A percentile compares a stretch with the other conserved stretches of the same genome.
These are phyloP conservation scores for Aureococcus anophagefferens DNA, from an alignment of 108 stramenopile genomes.

Conservation along the genomic window DNA sequence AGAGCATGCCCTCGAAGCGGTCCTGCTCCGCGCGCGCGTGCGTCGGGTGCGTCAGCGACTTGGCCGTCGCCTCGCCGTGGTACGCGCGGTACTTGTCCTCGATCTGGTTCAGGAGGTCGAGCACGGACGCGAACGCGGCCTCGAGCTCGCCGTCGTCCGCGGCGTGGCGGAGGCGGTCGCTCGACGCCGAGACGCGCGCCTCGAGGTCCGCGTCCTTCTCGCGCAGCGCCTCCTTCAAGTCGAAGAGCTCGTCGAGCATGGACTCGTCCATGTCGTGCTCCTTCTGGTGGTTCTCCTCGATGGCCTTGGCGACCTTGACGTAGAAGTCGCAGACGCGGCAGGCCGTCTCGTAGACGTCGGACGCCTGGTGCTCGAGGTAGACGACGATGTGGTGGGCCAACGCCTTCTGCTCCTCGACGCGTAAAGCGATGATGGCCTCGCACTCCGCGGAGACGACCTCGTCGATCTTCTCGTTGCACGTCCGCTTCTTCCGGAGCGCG, in stretches of 20 bases:
- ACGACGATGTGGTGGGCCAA: background rate
- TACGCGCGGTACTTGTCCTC: conserved; percentile 33
- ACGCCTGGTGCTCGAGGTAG: background rate
- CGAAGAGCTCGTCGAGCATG: conserved; percentile 27
- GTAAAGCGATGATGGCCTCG: background rate
- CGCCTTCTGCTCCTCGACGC: background rate
- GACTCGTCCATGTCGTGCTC: conserved; percentile 15
- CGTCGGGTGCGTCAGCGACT: conserved; percentile 26
- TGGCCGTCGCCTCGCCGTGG: conserved; percentile 19
- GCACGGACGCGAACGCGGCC: conserved; percentile 20
- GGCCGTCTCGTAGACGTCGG: background rate
- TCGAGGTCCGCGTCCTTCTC: conserved; percentile 30
- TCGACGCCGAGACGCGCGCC: conserved; percentile 7
- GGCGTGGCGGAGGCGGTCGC: conserved; percentile 27
- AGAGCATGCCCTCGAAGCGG: conserved; percentile 11
- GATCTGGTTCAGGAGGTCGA: conserved; percentile 17
- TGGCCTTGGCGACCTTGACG: conserved; percentile 1
- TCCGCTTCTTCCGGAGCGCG: conserved; percentile 12
- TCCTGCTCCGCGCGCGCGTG: conserved; percentile 15
- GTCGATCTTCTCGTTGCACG: conserved; percentile 26
- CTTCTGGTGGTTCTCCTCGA: conserved; percentile 15
- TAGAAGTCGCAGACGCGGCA: conserved; percentile 16
- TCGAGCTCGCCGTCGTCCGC: conserved; percentile 33
- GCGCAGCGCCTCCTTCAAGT: conserved; percentile 36
- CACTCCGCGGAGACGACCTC: background rate